Base-by-base conservation (phyloP, 306 rosid genomes). In the Sindora glabra region DNA sequence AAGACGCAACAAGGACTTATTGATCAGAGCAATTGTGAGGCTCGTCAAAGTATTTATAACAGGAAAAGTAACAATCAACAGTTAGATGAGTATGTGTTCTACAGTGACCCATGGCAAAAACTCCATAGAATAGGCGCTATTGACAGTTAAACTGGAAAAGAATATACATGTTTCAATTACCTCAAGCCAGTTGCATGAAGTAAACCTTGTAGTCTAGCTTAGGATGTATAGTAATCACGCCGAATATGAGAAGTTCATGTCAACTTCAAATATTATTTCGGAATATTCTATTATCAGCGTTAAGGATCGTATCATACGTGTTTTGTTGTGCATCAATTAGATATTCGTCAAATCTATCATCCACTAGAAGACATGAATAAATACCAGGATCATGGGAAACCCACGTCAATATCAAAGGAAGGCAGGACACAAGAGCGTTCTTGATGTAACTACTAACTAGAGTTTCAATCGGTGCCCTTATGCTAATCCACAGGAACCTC, bases 401-500 rank as follows among this genome's bases (percentile, higher is more conserved):
- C 67, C 1, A 26, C 38, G 41, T 24, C 68, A 62, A 39, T 46
- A 50, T 46, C 30, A 30, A 23, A 6, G 41, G 67, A 64, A 36
- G 63, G 44, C 56, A 42, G 26, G 45, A 40, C 32, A 49, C n/a
- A 16, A 1, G n/a, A 39, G 51, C 33, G 27, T 48, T 6, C 37
- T 27, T 23, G 44, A 12, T 1, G 37, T 67, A 25, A n/a, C n/a
- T 51, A 51, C 45, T 72, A 22, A 41, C n/a, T n/a, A 64, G 45
- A 29, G 30, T 13, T 58, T 48, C 69, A 45, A 50, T 14, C 17
- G 49, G 29, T 29, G 13, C 42, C 49, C 22, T 69, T 56, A 39
- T 24, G 65, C 63, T 78, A 84, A 64, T 84, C 89, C 66, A 84
- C 83, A 0, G 76, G 87, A 68, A 84, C 78, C 69, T 84, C 96